A percentile compares a stretch with the other conserved stretches of the same genome.
phyloP scores from a whole-genome alignment of 108 stramenopile genomes.

The Bacterosira constricta region DNA sequence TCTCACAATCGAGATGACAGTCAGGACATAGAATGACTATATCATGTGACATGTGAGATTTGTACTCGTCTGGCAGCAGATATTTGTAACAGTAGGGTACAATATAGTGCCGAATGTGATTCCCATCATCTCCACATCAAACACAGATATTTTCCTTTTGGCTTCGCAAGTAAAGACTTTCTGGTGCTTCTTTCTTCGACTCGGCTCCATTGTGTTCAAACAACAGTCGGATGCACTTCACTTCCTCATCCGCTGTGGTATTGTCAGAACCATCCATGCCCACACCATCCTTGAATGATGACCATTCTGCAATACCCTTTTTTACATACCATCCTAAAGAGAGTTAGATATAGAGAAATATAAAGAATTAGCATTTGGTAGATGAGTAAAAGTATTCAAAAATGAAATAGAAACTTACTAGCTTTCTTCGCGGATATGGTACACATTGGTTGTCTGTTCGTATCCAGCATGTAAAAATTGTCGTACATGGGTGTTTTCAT shows the following conservation, averaged over 20 bases:
- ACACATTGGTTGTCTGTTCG: constrained; percentile 55
- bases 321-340: constrained; percentile 85
- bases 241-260: constrained; percentile 12
- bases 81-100: constrained; percentile 78
- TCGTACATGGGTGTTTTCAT: constrained; percentile 88
- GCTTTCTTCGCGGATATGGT: constrained; percentile 84
- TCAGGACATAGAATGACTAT: constrained; percentile 79
- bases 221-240: constrained; percentile 53
- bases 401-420: too few species aligned
- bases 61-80: constrained; percentile 70
- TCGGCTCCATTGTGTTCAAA: constrained; percentile 48
- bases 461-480: constrained; percentile 79
- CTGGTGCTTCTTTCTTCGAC: too few species aligned
- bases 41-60: constrained; percentile 85
- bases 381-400: too few species aligned
- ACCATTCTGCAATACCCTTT: constrained; percentile 72
- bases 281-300: too few species aligned
- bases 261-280: too few species aligned
- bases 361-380: too few species aligned
- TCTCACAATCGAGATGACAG: constrained; percentile 71
- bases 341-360: too few species aligned
- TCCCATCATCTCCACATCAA: constrained; percentile 54
- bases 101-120: constrained; percentile 80
- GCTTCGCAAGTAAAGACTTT: constrained; percentile 45
- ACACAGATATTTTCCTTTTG: constrained; percentile 76